Conservation (phyloP, 2,329 filamentous ascomycete genomes). For the Fusarium staphyleae region DNA sequence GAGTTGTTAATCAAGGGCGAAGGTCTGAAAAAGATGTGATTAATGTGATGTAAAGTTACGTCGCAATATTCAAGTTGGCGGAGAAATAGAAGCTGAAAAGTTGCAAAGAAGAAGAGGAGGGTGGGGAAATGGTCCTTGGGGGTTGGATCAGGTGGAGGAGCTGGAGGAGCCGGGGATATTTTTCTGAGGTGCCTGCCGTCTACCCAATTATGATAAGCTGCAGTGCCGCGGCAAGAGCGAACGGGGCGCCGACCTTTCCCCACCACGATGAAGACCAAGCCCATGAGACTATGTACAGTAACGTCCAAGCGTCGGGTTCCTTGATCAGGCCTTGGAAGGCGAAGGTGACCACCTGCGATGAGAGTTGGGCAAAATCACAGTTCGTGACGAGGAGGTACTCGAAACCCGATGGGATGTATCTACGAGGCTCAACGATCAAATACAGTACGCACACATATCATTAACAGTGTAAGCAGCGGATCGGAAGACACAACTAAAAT, state of each 20-base stretch:
- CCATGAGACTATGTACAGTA: slow-evolving; percentile 11
- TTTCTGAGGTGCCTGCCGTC: slow-evolving; percentile 3
- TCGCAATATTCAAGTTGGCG: slow-evolving; percentile 1
- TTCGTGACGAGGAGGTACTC: too few species aligned
- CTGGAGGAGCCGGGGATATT: slow-evolving; percentile 2
- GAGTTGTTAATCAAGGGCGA: too few species aligned
- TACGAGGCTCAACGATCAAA: too few species aligned
- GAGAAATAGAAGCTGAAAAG: slow-evolving; percentile 9
- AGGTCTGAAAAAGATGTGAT: not conserved
- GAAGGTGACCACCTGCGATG: slow-evolving; percentile 9
- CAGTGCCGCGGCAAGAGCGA: slow-evolving; percentile 35
- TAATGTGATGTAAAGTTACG: not conserved
- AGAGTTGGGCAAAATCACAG: not conserved
- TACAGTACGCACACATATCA: too few species aligned
- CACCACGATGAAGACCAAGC: slow-evolving; percentile 15
- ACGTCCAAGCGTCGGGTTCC: slow-evolving; percentile 1
- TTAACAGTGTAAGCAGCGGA: too few species aligned
- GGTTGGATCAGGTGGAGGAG: not conserved
- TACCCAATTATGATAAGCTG: not conserved
- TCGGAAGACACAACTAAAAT: too few species aligned
- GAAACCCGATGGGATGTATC: too few species aligned
- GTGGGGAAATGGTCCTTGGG: not conserved
- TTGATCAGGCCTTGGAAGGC: slow-evolving; percentile 16
- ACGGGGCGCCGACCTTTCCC: slow-evolving; percentile 17
- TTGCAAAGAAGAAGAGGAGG: not conserved